Base-by-base conservation (phyloP, 371 early-diverging fungal genomes). In the Mortierella sp. region DNA sequence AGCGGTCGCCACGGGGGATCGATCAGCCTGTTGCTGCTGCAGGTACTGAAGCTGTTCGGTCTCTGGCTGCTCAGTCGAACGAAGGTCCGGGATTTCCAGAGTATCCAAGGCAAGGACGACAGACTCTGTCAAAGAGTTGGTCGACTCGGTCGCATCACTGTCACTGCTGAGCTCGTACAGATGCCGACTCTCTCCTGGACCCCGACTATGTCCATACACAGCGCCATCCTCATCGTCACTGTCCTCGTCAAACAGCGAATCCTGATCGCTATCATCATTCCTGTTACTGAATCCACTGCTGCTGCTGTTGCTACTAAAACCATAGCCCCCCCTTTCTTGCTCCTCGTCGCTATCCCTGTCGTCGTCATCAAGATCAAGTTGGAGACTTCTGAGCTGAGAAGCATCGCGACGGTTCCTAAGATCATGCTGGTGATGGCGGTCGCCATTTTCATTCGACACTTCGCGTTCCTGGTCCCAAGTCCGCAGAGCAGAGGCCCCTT, bases 41-140 rank as follows among this genome's bases (percentile, higher is more conserved):
- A 54, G 43, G 11, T 40, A 11, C 26, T 13, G 26, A 5, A 9
- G 44, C 26, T 51, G 16, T 26, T 51, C 37, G 14, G 43, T 9
- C 14, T 28, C 26, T 44, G 74, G 55, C 6, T 70, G 50, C 31
- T n/a, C 67, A 5, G 48, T 57, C 71, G 59, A 59, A 14, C 46
- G 28, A 0, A 48, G 72, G 28, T 84, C 84, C 2, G 81, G 84
- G 46, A 84, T 84, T 50, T 84, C 84, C 37, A 84, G 75, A 10
- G 74, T 84, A 16, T 84, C 84, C 59, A 84, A 40, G 19, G 84
- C 84, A 64, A 80, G 28, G n/a, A 80, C 81, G 16, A 84, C 73
- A 11, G 78, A 80, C n/a, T 80, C 78, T 53, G 84, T 77, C 34
- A 84, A 55, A 0, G 81, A 84, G 3, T 57, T 48, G 0, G 73